Percentiles rank a stretch among this genome's conserved stretches.
Evolutionary conservation across 805 yeast species (phyloP).

Genomic region (Clavispora phyllophila): DNA sequence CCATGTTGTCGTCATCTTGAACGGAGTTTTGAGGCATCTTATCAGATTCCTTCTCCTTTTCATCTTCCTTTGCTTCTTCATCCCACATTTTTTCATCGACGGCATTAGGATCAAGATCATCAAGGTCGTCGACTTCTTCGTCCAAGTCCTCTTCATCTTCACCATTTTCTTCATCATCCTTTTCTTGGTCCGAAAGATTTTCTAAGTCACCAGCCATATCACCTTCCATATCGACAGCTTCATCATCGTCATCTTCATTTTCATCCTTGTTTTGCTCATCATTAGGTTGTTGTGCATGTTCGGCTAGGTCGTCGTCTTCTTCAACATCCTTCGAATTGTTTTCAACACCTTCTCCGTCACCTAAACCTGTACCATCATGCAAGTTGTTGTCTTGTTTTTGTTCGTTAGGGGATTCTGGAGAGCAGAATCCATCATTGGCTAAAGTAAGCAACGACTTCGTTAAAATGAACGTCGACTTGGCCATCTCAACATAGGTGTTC

Average conservation of each 20-base stretch:
- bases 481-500: constrained; percentile 45
- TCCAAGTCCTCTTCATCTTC: constrained; percentile 62
- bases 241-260: constrained; percentile 67
- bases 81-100: constrained; percentile 98
- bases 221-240: constrained; percentile 92
- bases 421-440: constrained; percentile 82
- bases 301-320: constrained; percentile 85
- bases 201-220: constrained; percentile 95
- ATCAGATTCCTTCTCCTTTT: constrained; percentile 81
- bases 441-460: constrained; percentile 51
- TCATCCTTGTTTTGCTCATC: constrained; percentile 60
- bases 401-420: constrained; percentile 75
- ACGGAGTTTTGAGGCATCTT: constrained; percentile 53
- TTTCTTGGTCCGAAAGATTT: constrained; percentile 65
- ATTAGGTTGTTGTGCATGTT: constrained; percentile 69
- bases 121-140: constrained; percentile 84
- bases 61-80: constrained; percentile 73
- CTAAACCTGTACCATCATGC: constrained; percentile 86
- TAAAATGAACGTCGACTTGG: constrained; percentile 60
- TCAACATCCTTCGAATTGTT: constrained; percentile 80
- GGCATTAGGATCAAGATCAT: constrained; percentile 89
- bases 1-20: constrained; percentile 47
- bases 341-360: constrained; percentile 87
- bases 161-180: constrained; percentile 39
- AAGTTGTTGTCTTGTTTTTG: constrained; percentile 56